Conservation (phyloP, 345 rosid genomes). For the Chamaenerion angustifolium region DNA sequence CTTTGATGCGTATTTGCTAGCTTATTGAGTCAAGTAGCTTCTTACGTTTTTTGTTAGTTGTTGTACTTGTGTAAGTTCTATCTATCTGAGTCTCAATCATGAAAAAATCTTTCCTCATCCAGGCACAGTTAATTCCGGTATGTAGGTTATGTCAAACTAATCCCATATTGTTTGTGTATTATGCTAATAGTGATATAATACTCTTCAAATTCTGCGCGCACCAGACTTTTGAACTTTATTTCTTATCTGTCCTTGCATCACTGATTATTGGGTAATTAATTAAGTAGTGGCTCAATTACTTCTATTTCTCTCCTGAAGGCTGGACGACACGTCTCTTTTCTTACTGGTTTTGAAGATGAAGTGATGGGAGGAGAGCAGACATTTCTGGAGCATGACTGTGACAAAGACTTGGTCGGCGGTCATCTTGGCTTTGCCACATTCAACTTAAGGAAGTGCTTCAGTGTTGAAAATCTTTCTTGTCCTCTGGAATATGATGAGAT, state of each 20-base stretch:
- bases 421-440: slow-evolving; percentile 15
- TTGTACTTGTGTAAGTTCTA: too few species aligned
- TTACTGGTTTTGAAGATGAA: slow-evolving; percentile 16
- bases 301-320: slow-evolving; percentile 8
- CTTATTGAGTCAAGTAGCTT: too few species aligned
- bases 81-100: too few species aligned
- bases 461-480: slow-evolving; percentile 12
- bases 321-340: slow-evolving; percentile 12
- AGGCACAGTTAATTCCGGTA: not conserved
- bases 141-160: not conserved
- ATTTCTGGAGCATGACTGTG: slow-evolving; percentile 14
- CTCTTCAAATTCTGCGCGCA: not conserved
- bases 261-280: not conserved
- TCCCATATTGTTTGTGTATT: not conserved
- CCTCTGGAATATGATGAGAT: slow-evolving; percentile 13
- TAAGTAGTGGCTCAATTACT: not conserved
- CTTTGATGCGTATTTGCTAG: too few species aligned
- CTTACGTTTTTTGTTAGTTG: too few species aligned
- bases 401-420: slow-evolving; percentile 10
- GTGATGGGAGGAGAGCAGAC: slow-evolving; percentile 14
- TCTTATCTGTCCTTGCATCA: not conserved
- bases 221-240: not conserved
- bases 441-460: slow-evolving; percentile 13
- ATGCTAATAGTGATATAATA: not conserved
- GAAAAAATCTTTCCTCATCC: too few species aligned